Evolutionary conservation across 176 grass and related monocot species (phyloP), one percentile per base, ranked within the genome.

Genomic region (Carex kokanica): DNA sequence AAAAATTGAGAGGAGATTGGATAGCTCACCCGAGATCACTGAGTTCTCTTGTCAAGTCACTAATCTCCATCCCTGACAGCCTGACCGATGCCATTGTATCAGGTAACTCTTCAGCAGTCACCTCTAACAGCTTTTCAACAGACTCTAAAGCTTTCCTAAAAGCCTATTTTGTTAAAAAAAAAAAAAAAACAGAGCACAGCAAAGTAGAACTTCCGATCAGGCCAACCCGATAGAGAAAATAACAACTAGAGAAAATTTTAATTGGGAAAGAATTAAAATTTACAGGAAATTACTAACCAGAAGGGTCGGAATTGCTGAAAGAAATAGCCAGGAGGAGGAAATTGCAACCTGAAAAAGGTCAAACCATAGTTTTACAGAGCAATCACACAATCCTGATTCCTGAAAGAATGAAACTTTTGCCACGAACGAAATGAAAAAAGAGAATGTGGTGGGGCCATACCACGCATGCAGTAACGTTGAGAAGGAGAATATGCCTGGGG

Each of bases 71-170:
- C 49, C 81, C 91, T 53, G 92, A 82, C 32, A 97, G 69, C 55
- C 88, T 86, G 24, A 97, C 68, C 3, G 94, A 88, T 83, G 89
- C 88, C 91, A 93, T 91, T 8, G 88, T 91, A 88, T 91, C 84
- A 34, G 94, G 89, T 8, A 97, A 87, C 86, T 91, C 88, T 12
- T 84, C 74, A 55, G 86, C 87, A 3, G 84, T 79, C 41, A 88
- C 64, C 62, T 91, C 79, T 34, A 91, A 88, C 59, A 90, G 83
- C 51, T 92, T 93, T 38, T 91, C 86, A 36, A 91, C 83, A 49
- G 88, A 93, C 27, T 93, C 91, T 25, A 86, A 87, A 27, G 86
- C 74, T 73, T 84, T 91, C 69, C 83, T 91, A 51, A 82, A 90
- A 29, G 83, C 91, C 94, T 93, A 65, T 66, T 79, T 74, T 2